Base-by-base conservation (phyloP, 2,329 filamentous ascomycete genomes). In the Bisporella sp. region DNA sequence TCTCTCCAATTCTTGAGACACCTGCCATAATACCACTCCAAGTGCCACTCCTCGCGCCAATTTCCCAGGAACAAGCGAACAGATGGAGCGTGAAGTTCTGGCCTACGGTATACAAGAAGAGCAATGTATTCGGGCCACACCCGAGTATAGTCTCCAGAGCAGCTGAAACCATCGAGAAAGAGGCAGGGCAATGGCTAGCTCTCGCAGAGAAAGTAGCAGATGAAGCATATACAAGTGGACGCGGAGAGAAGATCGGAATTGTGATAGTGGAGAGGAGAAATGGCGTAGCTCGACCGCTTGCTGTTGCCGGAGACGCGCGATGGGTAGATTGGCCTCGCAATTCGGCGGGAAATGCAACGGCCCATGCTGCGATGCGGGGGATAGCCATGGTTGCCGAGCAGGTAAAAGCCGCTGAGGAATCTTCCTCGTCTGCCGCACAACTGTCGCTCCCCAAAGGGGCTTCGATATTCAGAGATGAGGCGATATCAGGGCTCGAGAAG, bases 81-180 rank as follows among this genome's bases (percentile, higher is more conserved):
- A 72, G 80, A 64, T 93, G 87, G 87, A 85, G 82, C 30, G 73
- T 78, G 33, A 76, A 84, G 59, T 92, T 89, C 66, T 95, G 89
- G 89, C 89, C 89, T 9, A 86, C 84, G 1, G 81, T 91, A 45
- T 95, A 93, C 70, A 85, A 88, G 56, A 90, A 90, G 71, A 91
- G 86, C 58, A 93, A 93, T 63, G 88, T 88, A 2, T 87, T 91
- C 52, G 89, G 89, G 4, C 88, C 89, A 13, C 89, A 95, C 64
- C 88, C 88, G 54, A 81, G 82, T 62, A 79, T 87, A 64, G 81
- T 92, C 50, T 73, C 78, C 41, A 81, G 85, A 52, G 82, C 84
- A 31, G 84, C 85, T 39, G 78, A 82, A 9, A 83, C 88, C 53
- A 79, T 95, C 47, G 75, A 76, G 50, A 69, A 76, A 43, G 78